Base-by-base conservation (phyloP, 2,329 filamentous ascomycete species). In the Capronia americana region DNA sequence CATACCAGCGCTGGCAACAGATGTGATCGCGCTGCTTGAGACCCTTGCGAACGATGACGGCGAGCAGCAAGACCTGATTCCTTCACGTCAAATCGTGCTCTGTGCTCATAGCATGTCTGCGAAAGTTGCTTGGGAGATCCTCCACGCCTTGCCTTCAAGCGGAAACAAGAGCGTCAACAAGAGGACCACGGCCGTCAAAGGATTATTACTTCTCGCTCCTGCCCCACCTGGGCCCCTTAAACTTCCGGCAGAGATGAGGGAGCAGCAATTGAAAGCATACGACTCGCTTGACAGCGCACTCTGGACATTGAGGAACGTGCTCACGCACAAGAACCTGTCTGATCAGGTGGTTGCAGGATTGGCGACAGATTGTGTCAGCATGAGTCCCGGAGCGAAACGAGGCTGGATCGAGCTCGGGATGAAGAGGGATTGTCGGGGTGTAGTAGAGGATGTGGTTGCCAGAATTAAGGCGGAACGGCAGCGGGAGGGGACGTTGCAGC, bases 51-150 rank as follows among this genome's bases (percentile, higher is more conserved):
- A 17, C 6, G 50, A 26, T 3, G 5, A 6, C 23, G 23, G 24
- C 20, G 11, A 44, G 17, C 10, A 17, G 28, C 10, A 34, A 11
- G 26, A 56, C 51, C 51, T 63, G 14, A 38, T 55, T 17, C 50
- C 60, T 12, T 55, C 48, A 3, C 28, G 38, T 1, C 17, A 26
- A 5, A 4, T 63, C 32, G 38, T 63, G 14, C 6, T 63, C n/a
- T 53, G 30, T 8, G 60, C 60, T 7, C 60, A 63, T 24, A 63
- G 60, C 51, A 63, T 63, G 60, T 55, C 48, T 5, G 60, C 60
- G 4, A 63, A 63, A 23, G 50, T 63, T 7, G 34, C 51, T 12
- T 61, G 55, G n/a, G 26, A 44, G 23, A 34, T 57, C 26, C 54
- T 57, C 12, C 28, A n/a, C 26, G 7, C 28, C 0, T 17, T 57